Conservation (phyloP, 768 basidiomycete species). For the Phylloporus arenicola region DNA sequence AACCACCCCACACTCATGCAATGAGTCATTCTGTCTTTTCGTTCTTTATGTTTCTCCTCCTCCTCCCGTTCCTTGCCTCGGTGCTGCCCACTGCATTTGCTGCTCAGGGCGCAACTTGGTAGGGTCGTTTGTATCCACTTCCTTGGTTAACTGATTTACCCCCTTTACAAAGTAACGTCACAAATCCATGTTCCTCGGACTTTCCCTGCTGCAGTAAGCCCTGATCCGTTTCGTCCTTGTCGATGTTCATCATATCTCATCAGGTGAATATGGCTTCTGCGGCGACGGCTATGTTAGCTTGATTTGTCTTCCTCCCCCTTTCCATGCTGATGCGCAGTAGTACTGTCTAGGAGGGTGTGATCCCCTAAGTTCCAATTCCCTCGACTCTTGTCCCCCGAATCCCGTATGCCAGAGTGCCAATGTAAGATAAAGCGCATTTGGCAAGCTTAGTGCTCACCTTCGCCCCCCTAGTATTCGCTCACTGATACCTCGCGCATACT, state of each 20-base stretch:
- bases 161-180: constrained; percentile 30
- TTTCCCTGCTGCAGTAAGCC: constrained; percentile 43
- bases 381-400: constrained; percentile 63
- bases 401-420: constrained; percentile 65
- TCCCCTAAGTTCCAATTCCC: constrained; percentile 59
- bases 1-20: constrained; percentile 2
- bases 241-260: not conserved
- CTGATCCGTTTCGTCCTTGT: not conserved
- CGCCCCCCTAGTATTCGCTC: constrained; percentile 48
- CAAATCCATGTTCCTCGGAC: constrained; percentile 32
- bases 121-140: not conserved
- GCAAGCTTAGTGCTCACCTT: not conserved
- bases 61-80: constrained; percentile 15
- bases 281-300: constrained; percentile 37
- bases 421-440: constrained; percentile 32
- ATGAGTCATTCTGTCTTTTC: constrained; percentile 6
- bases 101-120: constrained; percentile 28
- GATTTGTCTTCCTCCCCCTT: not conserved
- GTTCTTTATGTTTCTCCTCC: constrained; percentile 19
- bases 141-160: not conserved
- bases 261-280: constrained; percentile 54
- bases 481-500: constrained; percentile 61
- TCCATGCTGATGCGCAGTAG: constrained; percentile 31
- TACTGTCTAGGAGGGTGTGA: constrained; percentile 88
- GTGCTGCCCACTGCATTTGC: constrained; percentile 18